Evolutionary conservation across 2,329 filamentous ascomycete genomes (phyloP), one percentile per base, ranked within the genome.

Genomic region (Tympanopsis confertula): DNA sequence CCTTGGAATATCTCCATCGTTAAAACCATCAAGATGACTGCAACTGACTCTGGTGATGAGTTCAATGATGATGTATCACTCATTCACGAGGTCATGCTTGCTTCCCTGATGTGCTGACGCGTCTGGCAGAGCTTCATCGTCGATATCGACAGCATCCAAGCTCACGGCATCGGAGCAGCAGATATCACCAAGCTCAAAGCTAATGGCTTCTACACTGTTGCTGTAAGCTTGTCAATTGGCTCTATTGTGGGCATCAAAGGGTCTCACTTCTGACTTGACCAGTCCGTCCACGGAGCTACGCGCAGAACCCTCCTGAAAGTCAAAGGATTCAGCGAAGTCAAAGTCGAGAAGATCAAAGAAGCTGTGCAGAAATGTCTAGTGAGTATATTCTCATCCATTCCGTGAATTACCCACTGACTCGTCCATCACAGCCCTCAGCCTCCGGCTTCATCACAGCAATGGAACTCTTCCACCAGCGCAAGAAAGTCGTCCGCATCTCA

Each of bases 341-440:
- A 82, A 53, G 78, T 82, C 3, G 78, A 82, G 44, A 82, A 82
- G 53, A 68, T 82, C 51, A 82, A 79, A 50, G 78, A 82, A 46
- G 78, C 78, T 36, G 67, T 76, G 38, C 63, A 65, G 42, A 58
- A 59, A 38, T 40, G 56, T 29, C 39, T 50, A 36, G 54, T 55
- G 37, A 44, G 50, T 32, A 38, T n/a, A 7, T 18, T 33, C 13
- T 5, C 13, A n/a, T 12, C 7, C 7, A 7, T 35, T 12, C 17
- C 13, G 7, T 20, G 26, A 20, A 29, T 19, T 38, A 14, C 10
- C 28, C 19, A 20, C 15, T 5, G 19, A 12, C 20, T n/a, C 35
- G 26, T 12, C 22, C 18, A 19, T 13, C 20, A 15, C 44, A 79
- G 73, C 74, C 74, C 14, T 62, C 67, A 41, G 64, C 65, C 10